Evolutionary conservation across 2,329 filamentous ascomycete species (phyloP).

Genomic region (Trichoderma sp.): DNA sequence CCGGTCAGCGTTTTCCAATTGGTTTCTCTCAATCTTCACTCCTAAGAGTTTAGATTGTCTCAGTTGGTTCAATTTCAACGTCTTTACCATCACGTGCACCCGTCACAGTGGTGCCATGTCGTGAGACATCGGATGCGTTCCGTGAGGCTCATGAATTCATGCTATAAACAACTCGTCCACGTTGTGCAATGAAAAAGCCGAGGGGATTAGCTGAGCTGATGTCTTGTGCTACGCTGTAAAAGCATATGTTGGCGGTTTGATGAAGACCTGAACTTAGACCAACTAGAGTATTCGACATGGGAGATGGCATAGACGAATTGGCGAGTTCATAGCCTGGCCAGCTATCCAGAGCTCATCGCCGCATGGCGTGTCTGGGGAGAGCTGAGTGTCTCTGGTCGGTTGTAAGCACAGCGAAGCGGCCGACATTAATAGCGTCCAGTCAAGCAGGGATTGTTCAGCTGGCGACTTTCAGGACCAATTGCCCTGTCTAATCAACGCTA

Average conservation of each 20-base stretch:
- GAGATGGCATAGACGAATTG: not conserved
- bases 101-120: not conserved
- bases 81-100: not conserved
- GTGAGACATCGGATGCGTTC: not conserved
- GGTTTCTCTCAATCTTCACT: not conserved
- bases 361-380: not conserved
- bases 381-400: not conserved
- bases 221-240: no score
- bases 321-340: no score
- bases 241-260: no score
- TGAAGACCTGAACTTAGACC: no score
- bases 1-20: not conserved
- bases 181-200: not conserved
- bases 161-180: not conserved
- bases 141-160: not conserved
- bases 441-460: conserved; percentile 1
- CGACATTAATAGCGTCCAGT: not conserved
- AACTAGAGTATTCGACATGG: not conserved
- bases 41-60: conserved; percentile 2
- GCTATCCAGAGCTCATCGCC: not conserved
- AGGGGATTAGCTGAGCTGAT: not conserved
- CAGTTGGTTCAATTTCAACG: not conserved
- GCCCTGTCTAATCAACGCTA: no score
- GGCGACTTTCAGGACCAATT: no score
- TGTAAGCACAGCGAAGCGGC: not conserved